A percentile compares a stretch with the other conserved stretches of the same genome.
phyloP scores from a whole-genome alignment of 1,139 yeast genomes.

The Suhomyces atakaporum region DNA sequence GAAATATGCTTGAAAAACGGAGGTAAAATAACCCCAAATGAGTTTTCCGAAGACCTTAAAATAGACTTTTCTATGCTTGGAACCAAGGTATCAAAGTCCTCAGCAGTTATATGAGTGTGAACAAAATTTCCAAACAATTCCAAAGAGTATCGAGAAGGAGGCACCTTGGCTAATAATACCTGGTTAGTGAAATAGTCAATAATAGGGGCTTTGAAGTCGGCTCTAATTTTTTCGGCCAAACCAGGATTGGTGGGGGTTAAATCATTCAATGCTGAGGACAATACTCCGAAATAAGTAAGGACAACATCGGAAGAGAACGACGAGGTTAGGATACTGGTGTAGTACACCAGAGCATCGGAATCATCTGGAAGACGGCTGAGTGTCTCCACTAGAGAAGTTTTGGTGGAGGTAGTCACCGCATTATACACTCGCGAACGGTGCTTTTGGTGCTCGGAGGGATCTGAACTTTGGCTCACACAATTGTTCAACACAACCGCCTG shows the following conservation, averaged over 20 bases:
- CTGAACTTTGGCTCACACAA: slow-evolving; percentile 18
- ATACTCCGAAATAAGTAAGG: slow-evolving; percentile 38
- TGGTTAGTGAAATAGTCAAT: slow-evolving; percentile 35
- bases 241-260: slow-evolving; percentile 45
- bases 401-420: slow-evolving; percentile 43
- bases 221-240: slow-evolving; percentile 27
- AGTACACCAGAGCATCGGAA: slow-evolving; percentile 5
- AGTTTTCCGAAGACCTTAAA: slow-evolving; percentile 77
- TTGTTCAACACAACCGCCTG: slow-evolving; percentile 27
- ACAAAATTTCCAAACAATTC: slow-evolving; percentile 42
- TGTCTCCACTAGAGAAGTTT: slow-evolving; percentile 25
- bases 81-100: slow-evolving; percentile 41
- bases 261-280: slow-evolving; percentile 41
- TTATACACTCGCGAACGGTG: slow-evolving; percentile 53
- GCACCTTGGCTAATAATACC: slow-evolving; percentile 46
- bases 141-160: slow-evolving; percentile 31
- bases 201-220: slow-evolving; percentile 11
- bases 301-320: slow-evolving; percentile 12
- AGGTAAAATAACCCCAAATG: slow-evolving; percentile 57
- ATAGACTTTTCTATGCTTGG: slow-evolving; percentile 76
- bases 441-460: slow-evolving; percentile 18
- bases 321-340: slow-evolving; percentile 10
- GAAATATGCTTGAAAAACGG: slow-evolving; percentile 44
- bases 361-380: slow-evolving; percentile 13
- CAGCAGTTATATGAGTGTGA: slow-evolving; percentile 41